Conservation (phyloP, 1,284 basidiomycete genomes). For the Papiliotrema fonsecae region DNA sequence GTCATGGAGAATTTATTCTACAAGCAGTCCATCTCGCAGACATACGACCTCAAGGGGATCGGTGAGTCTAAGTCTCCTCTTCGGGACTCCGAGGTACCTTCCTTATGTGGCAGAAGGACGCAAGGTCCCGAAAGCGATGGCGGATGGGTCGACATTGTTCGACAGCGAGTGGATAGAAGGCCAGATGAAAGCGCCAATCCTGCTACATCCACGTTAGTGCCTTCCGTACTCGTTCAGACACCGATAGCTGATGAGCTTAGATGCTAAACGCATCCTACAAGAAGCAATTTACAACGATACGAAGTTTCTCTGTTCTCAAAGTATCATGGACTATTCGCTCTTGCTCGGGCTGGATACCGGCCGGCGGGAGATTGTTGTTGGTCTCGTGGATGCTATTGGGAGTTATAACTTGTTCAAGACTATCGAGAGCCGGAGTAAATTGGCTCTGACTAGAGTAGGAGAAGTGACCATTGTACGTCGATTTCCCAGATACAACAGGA, state of each 20-base stretch:
- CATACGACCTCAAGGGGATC: constrained; percentile 75
- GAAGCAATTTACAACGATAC: constrained; percentile 65
- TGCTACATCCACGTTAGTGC: constrained; percentile 56
- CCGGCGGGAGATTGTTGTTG: constrained; percentile 62
- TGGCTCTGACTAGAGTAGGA: constrained; percentile 29
- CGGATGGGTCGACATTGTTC: constrained; percentile 56
- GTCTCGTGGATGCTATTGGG: constrained; percentile 74
- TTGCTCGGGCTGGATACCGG: constrained; percentile 56
- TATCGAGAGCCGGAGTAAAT: constrained; percentile 32
- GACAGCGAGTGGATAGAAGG: constrained; percentile 78
- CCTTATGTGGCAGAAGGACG: constrained; percentile 31
- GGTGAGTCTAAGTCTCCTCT: constrained; percentile 50
- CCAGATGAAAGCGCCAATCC: constrained; percentile 59
- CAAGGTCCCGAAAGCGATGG: constrained; percentile 27
- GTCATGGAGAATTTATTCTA: constrained; percentile 80
- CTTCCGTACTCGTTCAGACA: not conserved
- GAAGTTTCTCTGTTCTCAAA: constrained; percentile 64
- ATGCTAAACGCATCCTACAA: constrained; percentile 63
- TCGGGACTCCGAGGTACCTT: too few species aligned
- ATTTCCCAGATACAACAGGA: not conserved
- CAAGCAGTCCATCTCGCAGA: constrained; percentile 60
- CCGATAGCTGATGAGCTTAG: constrained; percentile 5
- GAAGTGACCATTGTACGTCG: constrained; percentile 35
- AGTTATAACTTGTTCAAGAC: constrained; percentile 35
- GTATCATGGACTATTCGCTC: constrained; percentile 79